Evolutionary conservation across 768 basidiomycete genomes (phyloP).

Genomic region (Tulasnella sp.): DNA sequence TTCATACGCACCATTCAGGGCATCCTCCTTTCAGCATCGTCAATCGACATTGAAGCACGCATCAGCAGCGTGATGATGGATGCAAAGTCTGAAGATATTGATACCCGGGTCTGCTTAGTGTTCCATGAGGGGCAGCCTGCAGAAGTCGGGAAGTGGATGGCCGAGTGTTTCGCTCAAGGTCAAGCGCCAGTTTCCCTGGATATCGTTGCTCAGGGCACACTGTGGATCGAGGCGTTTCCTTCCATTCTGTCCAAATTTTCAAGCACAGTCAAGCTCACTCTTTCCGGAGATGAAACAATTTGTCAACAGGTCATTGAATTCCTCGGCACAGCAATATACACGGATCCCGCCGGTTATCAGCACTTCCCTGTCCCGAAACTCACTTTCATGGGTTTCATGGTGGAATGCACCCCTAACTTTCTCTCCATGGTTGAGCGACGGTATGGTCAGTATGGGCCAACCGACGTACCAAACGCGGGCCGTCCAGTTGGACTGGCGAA

Average conservation of each 20-base stretch:
- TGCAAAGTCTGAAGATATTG: not conserved
- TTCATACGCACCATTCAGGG: not conserved
- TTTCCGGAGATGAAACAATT: not conserved
- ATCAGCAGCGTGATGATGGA: not conserved
- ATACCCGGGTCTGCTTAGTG: not conserved
- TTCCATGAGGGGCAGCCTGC: not conserved
- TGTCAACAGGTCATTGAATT: not conserved
- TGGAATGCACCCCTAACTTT: not conserved
- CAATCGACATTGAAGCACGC: not conserved
- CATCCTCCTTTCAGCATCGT: not conserved
- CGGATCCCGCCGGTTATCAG: not conserved
- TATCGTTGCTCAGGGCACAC: not conserved
- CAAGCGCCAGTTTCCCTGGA: not conserved
- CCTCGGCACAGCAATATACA: not conserved
- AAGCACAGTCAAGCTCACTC: not conserved
- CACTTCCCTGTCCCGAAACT: not conserved
- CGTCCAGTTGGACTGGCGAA: not conserved
- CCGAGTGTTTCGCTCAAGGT: not conserved
- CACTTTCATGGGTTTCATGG: not conserved
- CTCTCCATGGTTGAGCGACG: not conserved
- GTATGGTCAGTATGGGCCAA: not conserved
- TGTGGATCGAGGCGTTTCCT: not conserved
- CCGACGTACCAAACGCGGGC: too few relatives aligned
- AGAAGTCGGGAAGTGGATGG: not conserved
- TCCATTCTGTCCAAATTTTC: not conserved